Percentiles rank a stretch among this genome's conserved stretches.
Conservation (phyloP, 306 rosid species). For the Calophaca sinica region DNA sequence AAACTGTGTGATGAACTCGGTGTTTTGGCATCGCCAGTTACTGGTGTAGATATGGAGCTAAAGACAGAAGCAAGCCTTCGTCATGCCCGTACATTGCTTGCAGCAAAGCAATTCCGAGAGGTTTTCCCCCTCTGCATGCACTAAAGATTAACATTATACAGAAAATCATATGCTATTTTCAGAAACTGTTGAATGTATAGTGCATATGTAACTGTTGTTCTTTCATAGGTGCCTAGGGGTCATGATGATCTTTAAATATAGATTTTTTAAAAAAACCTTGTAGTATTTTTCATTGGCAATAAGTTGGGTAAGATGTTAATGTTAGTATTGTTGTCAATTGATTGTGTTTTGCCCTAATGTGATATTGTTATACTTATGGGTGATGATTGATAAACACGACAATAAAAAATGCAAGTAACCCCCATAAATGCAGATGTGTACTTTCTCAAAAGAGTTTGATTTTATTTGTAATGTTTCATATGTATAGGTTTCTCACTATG, state of each 20-base stretch:
- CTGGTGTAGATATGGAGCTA: slow-evolving; percentile 93
- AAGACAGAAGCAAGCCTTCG: slow-evolving; percentile 97
- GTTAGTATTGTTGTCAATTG: too few relatives aligned
- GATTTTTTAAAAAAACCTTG: too few relatives aligned
- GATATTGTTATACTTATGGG: too few relatives aligned
- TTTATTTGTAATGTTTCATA: background rate
- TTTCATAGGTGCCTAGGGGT: slow-evolving; percentile 23
- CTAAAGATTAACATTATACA: slow-evolving; percentile 15
- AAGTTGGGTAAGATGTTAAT: too few relatives aligned
- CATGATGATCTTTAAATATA: too few relatives aligned
- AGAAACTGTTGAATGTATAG: slow-evolving; percentile 7
- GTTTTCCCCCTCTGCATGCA: slow-evolving; percentile 45
- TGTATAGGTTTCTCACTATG: background rate
- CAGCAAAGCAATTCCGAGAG: slow-evolving; percentile 94
- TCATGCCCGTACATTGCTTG: slow-evolving; percentile 88
- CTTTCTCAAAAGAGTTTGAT: background rate
- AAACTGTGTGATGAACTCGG: slow-evolving; percentile 93
- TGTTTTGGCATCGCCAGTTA: slow-evolving; percentile 87
- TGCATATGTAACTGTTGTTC: slow-evolving; percentile 17
- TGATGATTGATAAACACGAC: too few relatives aligned
- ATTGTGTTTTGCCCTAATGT: too few relatives aligned
- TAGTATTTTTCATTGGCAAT: too few relatives aligned
- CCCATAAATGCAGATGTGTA: too few relatives aligned
- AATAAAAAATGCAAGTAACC: too few relatives aligned
- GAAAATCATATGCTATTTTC: slow-evolving; percentile 30